Conservation (phyloP, 306 rosid species). For the Mimosa bimucronata region DNA sequence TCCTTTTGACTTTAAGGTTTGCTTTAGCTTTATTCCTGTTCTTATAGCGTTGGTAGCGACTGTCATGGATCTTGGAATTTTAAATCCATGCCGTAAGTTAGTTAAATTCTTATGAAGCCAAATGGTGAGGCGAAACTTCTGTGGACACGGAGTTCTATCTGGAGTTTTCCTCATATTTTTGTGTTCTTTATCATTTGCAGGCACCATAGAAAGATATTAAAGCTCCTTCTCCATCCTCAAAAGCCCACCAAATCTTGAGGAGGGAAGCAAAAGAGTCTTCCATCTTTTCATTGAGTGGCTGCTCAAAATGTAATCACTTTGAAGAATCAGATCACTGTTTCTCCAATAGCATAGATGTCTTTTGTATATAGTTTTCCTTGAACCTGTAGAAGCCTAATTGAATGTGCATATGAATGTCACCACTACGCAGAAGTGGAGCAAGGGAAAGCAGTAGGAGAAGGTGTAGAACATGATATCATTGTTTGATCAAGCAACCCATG, state of each 20-base stretch:
- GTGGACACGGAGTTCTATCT: not conserved
- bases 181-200: not conserved
- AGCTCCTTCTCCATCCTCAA: constrained; percentile 51
- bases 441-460: constrained; percentile 61
- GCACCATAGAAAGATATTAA: constrained; percentile 57
- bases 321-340: not conserved
- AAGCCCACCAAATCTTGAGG: constrained; percentile 54
- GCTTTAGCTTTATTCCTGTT: too few species aligned
- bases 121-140: constrained; percentile 15
- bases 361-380: not conserved
- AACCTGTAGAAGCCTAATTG: not conserved
- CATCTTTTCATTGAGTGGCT: not conserved
- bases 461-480: constrained; percentile 55
- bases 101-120: not conserved
- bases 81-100: too few species aligned
- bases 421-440: constrained; percentile 51
- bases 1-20: too few species aligned
- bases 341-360: not conserved
- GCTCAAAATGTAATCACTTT: not conserved
- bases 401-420: not conserved
- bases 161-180: not conserved
- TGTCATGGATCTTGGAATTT: too few species aligned
- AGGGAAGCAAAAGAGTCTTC: constrained; percentile 49
- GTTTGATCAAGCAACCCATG: constrained; percentile 52
- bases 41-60: too few species aligned